Evolutionary conservation across 2,329 filamentous ascomycete species (phyloP), one percentile per base, ranked within the genome.

Genomic region (Cercospora sp.): DNA sequence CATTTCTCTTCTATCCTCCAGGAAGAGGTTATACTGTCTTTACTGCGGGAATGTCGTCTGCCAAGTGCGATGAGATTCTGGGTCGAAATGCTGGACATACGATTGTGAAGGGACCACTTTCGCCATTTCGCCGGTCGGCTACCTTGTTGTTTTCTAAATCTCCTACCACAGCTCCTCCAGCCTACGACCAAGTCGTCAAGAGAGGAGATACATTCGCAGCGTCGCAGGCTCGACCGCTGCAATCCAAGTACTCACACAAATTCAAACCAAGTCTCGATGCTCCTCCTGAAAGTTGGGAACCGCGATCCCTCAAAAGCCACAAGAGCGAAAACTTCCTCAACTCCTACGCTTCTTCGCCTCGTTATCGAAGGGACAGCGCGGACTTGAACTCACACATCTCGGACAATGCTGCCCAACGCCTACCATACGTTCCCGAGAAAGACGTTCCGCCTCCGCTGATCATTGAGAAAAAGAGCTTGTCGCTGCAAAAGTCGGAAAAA

Each of bases 51-150:
- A 59, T 59, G 55, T 59, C 55, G 55, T 23, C n/a, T 28, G 18
- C 55, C 28, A 59, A 59, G 18, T 36, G 55, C 31, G 55, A 59
- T 59, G 55, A 59, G 31, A 36, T 59, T 23, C 55, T 59, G 8
- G 55, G 55, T 20, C 55, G 55, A 23, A 33, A n/a, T 36, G 28
- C 28, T 23, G 26, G n/a, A 36, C 28, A 28, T 20, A 10, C 55
- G 55, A 16, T 18, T 33, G 28, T n/a, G 20, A 59, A 36, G 5
- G 18, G 9, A 23, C 6, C 55, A n/a, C 55, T 59, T 18, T n/a
- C 55, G 31, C 55, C 55, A 16, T 59, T 59, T 31, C 55, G 55
- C 28, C 55, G 55, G 9, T 59, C 55, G 18, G 55, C 55, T 6
- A 33, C 26, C n/a, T 36, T 59, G 55, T 36, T 59, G n/a, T 59